Evolutionary conservation across 1,284 basidiomycete genomes (phyloP), one percentile per base, ranked within the genome.

Genomic region (Schizophyllum amplum): DNA sequence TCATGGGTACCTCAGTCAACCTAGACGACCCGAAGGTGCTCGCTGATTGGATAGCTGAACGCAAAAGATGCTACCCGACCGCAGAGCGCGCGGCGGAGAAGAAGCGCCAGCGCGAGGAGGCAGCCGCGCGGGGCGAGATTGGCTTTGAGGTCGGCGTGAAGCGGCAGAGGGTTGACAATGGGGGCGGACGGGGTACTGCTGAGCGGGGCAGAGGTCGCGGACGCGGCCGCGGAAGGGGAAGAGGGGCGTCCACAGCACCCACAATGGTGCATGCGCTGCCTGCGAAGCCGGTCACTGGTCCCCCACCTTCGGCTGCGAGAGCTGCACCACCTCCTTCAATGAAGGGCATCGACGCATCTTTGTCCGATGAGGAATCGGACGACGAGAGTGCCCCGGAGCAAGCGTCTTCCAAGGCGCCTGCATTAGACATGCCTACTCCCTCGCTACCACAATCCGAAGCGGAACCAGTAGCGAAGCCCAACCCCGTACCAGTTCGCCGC

Each of bases 21-120:
- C 77, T 97, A 7, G 82, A 95, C 64, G 87, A 89, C 1, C 89
- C 88, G 5, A 93, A 94, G 67, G 82, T 86, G 15, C 77, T 97
- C 57, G 83, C 82, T 11, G 81, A 80, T 47, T 98, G 94, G 94
- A 82, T 95, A 55, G 84, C 81, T 25, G 94, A 97, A 65, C 84
- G 94, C 51, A 92, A 83, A 71, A 84, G 83, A 60, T 82, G 88
- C 20, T 98, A 88, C 77, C 94, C 94, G 2, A 90, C 84, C 15
- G 69, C 77, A 15, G 67, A 75, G 52, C 80, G 83, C 20, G 77
- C 92, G 0, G 81, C 82, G 58, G 90, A 95, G 53, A 94, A 92
- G 77, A 86, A 80, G 69, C 77, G 77, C 66, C 91, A 82, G 68
- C 72, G 77, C 27, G 80, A 86, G 57, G 90, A 93, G 60, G 92